These are phyloP conservation scores for Haplosporangium sp. DNA, from an alignment of 371 early-diverging fungal species.

Conservation along the genomic window DNA sequence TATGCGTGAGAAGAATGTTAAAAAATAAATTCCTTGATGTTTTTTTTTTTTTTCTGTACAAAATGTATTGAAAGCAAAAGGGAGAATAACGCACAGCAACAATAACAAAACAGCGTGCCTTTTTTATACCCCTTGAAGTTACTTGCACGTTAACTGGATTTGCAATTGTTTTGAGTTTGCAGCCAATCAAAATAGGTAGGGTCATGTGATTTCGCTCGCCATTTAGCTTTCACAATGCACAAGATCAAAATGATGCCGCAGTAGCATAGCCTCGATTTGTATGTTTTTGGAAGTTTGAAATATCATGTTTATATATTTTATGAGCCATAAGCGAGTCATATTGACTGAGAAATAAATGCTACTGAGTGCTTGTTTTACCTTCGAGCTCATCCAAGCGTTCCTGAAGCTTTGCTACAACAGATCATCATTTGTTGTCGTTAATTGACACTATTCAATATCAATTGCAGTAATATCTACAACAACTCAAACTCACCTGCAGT, in stretches of 20 bases:
- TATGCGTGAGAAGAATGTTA: conserved; percentile 7
- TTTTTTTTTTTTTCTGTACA: conserved; percentile 1
- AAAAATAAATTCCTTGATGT: neutral
- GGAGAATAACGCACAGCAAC: neutral
- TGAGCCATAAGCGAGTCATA: neutral
- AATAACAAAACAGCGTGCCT: conserved; percentile 11
- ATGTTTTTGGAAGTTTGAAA: too few species aligned
- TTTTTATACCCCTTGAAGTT: neutral
- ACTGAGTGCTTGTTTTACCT: neutral
- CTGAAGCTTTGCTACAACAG: conserved; percentile 27
- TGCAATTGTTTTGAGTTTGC: neutral
- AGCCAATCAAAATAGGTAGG: neutral
- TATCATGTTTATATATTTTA: neutral
- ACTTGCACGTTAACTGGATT: too few species aligned
- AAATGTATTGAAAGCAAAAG: neutral
- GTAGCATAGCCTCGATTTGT: neutral
- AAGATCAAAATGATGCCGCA: neutral
- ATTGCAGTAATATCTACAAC: too few species aligned
- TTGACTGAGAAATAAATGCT: neutral
- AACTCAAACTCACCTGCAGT: conserved; percentile 24
- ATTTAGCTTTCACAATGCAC: neutral
- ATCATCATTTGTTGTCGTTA: too few species aligned
- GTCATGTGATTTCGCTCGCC: conserved; percentile 2
- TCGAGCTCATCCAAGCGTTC: conserved; percentile 24
- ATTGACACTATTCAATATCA: too few species aligned